phyloP scores from a whole-genome alignment of 2,329 filamentous ascomycete species.

The Nannizziopsis barbatae region DNA sequence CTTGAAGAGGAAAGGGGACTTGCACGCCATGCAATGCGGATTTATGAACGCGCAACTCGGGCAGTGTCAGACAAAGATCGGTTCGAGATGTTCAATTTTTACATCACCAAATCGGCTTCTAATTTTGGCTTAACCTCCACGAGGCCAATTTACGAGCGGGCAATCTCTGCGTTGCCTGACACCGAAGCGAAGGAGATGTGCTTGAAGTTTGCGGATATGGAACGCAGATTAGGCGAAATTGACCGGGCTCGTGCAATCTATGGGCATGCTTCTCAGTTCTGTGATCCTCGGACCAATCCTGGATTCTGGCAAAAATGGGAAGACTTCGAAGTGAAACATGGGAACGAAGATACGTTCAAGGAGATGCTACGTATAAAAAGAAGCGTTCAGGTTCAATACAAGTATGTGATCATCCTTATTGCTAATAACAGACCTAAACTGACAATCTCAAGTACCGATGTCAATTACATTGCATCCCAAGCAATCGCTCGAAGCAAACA shows the following conservation, averaged over 20 bases:
- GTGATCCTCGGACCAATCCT: conserved; percentile 80
- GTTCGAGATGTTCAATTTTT: conserved; percentile 97
- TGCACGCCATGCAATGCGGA: conserved; percentile 93
- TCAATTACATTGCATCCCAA: conserved; percentile 96
- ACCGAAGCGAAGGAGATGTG: conserved; percentile 94
- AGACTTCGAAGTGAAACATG: conserved; percentile 90
- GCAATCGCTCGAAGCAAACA: conserved; percentile 72
- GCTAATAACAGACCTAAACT: neutral
- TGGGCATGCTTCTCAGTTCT: conserved; percentile 92
- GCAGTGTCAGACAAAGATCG: conserved; percentile 91
- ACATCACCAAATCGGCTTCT: conserved; percentile 95
- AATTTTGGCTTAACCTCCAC: conserved; percentile 97
- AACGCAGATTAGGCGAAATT: conserved; percentile 80
- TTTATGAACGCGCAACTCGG: conserved; percentile 92
- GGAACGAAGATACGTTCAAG: conserved; percentile 98
- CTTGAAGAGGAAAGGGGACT: conserved; percentile 91
- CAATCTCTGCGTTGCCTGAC: conserved; percentile 87
- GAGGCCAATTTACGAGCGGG: conserved; percentile 87
- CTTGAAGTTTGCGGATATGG: conserved; percentile 96
- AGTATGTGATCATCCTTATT: conserved; percentile 41
- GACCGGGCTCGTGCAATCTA: conserved; percentile 93
- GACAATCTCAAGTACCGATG: conserved; percentile 56
- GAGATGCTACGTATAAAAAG: conserved; percentile 98
- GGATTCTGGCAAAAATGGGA: conserved; percentile 97
- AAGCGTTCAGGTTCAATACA: conserved; percentile 94